These are phyloP conservation scores for Purpureocillium takamizusanense DNA, from an alignment of 2,329 filamentous ascomycete species.

Conservation along the genomic window DNA sequence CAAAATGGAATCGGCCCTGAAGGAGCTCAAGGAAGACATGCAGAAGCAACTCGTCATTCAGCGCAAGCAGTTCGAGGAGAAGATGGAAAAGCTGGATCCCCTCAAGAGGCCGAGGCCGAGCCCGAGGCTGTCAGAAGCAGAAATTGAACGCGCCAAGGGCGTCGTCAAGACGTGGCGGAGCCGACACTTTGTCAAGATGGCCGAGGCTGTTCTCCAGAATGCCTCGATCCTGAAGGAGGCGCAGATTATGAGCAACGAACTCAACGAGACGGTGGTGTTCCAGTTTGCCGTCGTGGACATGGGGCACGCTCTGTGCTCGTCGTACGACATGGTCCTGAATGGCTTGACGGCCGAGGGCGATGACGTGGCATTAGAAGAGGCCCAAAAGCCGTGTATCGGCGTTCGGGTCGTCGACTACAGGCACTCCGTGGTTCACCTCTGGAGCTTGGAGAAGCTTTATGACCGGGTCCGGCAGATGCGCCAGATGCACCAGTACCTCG, in stretches of 20 bases:
- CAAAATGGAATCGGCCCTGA: constrained; percentile 75
- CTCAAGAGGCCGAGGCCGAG: constrained; percentile 52
- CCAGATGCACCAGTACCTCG: constrained; percentile 93
- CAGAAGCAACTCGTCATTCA: constrained; percentile 77
- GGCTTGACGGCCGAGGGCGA: constrained; percentile 79
- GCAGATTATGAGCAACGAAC: constrained; percentile 94
- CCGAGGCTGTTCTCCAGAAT: constrained; percentile 81
- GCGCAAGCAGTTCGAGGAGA: constrained; percentile 74
- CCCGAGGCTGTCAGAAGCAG: constrained; percentile 59
- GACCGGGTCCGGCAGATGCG: constrained; percentile 86
- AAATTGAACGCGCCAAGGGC: constrained; percentile 60
- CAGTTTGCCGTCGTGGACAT: constrained; percentile 89
- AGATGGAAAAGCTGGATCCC: constrained; percentile 67
- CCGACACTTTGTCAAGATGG: constrained; percentile 86
- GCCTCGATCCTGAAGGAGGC: constrained; percentile 87
- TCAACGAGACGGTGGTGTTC: constrained; percentile 87
- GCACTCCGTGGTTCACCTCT: constrained; percentile 76
- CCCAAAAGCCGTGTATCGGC: constrained; percentile 82
- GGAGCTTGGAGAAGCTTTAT: constrained; percentile 89
- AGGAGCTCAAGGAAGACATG: constrained; percentile 77
- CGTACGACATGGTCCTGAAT: constrained; percentile 93
- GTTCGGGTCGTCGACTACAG: constrained; percentile 88
- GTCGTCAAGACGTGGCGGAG: constrained; percentile 69
- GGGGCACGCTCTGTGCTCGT: constrained; percentile 82
- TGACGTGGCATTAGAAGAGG: constrained; percentile 70